Conservation (phyloP, 108 stramenopile species). For the Aurantiochytrium sp. region DNA sequence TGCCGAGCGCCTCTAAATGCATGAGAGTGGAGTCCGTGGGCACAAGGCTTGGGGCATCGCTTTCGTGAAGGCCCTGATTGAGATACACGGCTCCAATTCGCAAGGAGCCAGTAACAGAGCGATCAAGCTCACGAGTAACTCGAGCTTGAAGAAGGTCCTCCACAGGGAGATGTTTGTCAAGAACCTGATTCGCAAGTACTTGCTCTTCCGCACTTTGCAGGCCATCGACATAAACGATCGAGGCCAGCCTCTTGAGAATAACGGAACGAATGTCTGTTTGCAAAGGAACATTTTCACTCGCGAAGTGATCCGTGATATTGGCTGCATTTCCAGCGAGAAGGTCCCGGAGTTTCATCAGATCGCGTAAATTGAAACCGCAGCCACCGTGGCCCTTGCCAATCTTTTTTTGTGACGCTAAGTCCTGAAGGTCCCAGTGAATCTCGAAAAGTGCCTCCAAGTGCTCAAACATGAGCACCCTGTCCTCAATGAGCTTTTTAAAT, state of each 20-base stretch:
- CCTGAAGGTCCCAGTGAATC: background rate
- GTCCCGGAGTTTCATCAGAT: conserved; percentile 22
- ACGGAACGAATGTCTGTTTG: background rate
- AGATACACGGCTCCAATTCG: conserved; percentile 18
- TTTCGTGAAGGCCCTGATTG: background rate
- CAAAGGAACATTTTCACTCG: background rate
- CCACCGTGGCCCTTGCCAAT: conserved; percentile 1
- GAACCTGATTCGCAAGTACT: background rate
- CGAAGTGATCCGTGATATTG: background rate
- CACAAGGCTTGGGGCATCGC: background rate
- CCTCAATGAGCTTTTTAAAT: background rate
- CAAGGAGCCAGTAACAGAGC: background rate
- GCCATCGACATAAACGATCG: conserved; percentile 12
- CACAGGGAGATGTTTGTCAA: background rate
- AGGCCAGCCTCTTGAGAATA: background rate
- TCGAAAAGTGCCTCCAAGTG: background rate
- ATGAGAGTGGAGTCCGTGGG: background rate
- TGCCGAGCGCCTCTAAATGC: conserved; percentile 17
- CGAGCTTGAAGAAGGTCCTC: background rate
- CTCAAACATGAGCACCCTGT: background rate
- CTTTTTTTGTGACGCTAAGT: background rate
- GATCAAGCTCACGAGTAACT: background rate
- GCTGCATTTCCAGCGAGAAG: background rate
- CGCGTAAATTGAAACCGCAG: conserved; percentile 17
- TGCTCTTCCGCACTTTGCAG: conserved; percentile 14